phyloP scores from a whole-genome alignment of 2,329 filamentous ascomycete species.

The Didymella exigua region DNA sequence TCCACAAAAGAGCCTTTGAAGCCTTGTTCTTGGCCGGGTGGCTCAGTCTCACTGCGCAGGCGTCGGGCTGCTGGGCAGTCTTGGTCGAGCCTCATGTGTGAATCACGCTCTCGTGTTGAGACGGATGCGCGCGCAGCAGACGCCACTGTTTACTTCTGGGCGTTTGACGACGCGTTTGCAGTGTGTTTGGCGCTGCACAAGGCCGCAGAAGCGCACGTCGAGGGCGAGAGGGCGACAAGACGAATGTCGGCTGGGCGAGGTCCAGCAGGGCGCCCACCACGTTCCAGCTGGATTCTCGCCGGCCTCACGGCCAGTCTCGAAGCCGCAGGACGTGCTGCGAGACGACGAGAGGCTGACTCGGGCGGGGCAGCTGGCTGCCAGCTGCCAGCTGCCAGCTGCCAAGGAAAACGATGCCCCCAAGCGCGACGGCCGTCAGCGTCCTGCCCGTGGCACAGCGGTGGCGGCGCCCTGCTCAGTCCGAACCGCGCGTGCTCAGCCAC shows the following conservation, averaged over 20 bases:
- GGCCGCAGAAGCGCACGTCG: no score
- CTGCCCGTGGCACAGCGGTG: slow-evolving; percentile 16
- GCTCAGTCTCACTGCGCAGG: not conserved
- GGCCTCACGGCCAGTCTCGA: no score
- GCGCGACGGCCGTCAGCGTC: not conserved
- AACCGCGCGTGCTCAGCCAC: slow-evolving; percentile 42
- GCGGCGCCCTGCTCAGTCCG: slow-evolving; percentile 22
- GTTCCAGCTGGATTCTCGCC: no score
- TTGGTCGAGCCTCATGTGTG: not conserved
- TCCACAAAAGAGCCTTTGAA: no score
- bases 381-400: no score
- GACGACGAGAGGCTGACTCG: no score
- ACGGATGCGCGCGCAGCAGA: not conserved
- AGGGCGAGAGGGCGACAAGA: no score
- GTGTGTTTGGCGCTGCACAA: slow-evolving; percentile 32
- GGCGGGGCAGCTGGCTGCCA: not conserved
- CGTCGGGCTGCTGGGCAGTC: not conserved
- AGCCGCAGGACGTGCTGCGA: no score
- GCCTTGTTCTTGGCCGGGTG: no score
- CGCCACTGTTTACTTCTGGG: not conserved
- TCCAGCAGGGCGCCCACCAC: no score
- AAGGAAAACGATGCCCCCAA: slow-evolving; percentile 15
- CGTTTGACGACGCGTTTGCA: slow-evolving; percentile 27
- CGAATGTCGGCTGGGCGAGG: no score
- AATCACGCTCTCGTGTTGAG: not conserved